phyloP scores from a whole-genome alignment of 2,329 filamentous ascomycete genomes.

The Dactylellina haptotyla region DNA sequence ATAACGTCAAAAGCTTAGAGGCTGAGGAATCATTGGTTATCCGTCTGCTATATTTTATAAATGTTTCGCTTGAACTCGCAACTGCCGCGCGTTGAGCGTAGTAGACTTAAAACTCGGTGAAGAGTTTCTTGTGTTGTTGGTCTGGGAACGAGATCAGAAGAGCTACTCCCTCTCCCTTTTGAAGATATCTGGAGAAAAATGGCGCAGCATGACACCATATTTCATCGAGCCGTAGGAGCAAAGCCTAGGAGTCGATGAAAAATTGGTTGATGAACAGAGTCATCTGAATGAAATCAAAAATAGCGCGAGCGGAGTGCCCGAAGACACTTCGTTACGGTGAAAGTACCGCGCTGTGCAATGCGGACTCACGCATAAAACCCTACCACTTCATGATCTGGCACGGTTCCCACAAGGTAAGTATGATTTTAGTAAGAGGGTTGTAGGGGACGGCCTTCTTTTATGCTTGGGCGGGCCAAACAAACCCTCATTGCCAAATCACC shows the following conservation, averaged over 20 bases:
- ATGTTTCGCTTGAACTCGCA: too few species aligned
- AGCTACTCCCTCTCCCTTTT: too few species aligned
- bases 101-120: too few species aligned
- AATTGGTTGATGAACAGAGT: background rate
- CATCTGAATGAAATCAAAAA: slow-evolving; percentile 20
- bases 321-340: slow-evolving; percentile 24
- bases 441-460: slow-evolving; percentile 8
- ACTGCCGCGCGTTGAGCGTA: too few species aligned
- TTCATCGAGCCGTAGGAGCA: slow-evolving; percentile 13
- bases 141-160: background rate
- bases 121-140: too few species aligned
- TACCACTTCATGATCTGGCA: background rate
- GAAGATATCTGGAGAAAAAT: too few species aligned
- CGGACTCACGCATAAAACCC: slow-evolving; percentile 7
- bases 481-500: background rate
- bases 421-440: slow-evolving; percentile 2
- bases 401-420: slow-evolving; percentile 22
- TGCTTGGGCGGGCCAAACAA: background rate
- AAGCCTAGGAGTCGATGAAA: slow-evolving; percentile 21
- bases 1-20: too few species aligned
- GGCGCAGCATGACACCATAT: too few species aligned
- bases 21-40: too few species aligned
- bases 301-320: slow-evolving; percentile 24
- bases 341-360: slow-evolving; percentile 38
- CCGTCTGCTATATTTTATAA: too few species aligned